Conservation (phyloP, 1,284 basidiomycete genomes). For the Porodaedalea pini region DNA sequence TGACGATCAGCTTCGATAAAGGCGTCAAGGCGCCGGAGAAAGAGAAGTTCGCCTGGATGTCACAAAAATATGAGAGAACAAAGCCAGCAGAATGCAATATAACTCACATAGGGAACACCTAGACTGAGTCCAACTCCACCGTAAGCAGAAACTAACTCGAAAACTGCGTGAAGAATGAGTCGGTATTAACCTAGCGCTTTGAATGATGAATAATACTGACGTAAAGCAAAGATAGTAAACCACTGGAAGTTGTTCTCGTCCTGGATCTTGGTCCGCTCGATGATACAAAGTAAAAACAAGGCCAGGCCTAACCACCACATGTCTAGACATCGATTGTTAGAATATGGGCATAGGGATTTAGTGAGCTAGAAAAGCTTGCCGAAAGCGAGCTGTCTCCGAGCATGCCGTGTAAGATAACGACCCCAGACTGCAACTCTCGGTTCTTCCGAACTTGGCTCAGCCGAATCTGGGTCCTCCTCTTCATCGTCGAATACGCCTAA, state of each 20-base stretch:
- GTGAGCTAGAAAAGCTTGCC: constrained; percentile 40
- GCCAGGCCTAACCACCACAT: constrained; percentile 88
- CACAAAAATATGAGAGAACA: background rate
- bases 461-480: constrained; percentile 42
- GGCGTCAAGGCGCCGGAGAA: constrained; percentile 76
- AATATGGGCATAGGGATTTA: constrained; percentile 1
- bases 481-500: constrained; percentile 69
- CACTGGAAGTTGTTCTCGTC: constrained; percentile 50
- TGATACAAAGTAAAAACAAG: constrained; percentile 82
- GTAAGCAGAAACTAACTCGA: constrained; percentile 88
- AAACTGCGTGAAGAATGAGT: too few species aligned
- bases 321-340: constrained; percentile 43
- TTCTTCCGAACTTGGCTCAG: constrained; percentile 42
- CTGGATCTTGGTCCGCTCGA: constrained; percentile 69
- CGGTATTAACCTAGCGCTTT: too few species aligned
- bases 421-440: constrained; percentile 69
- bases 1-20: constrained; percentile 85
- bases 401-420: constrained; percentile 74
- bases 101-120: constrained; percentile 58
- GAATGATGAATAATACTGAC: constrained; percentile 41
- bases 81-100: constrained; percentile 5
- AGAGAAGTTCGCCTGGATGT: constrained; percentile 64
- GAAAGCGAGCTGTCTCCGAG: constrained; percentile 84
- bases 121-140: constrained; percentile 86
- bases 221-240: constrained; percentile 78